Evolutionary conservation across 805 yeast genomes (phyloP).

Genomic region (Cyberlindnera mrakii): DNA sequence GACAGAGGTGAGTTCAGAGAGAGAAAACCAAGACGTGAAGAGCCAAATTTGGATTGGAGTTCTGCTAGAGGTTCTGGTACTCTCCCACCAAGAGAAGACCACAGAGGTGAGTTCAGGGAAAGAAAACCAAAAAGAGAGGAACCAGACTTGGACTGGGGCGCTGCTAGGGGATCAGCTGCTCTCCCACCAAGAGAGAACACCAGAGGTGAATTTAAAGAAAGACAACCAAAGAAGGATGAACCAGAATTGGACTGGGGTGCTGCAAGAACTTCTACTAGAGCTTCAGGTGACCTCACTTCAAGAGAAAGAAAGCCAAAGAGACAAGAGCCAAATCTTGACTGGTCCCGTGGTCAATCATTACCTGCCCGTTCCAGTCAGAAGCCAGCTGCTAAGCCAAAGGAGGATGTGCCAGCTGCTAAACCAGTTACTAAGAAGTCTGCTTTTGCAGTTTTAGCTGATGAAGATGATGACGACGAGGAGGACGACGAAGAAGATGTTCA

Average conservation of each 20-base stretch:
- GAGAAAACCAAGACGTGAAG: conserved; percentile 28
- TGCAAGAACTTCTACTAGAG: conserved; percentile 26
- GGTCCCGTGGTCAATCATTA: conserved; percentile 23
- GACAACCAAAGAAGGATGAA: conserved; percentile 31
- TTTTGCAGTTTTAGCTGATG: conserved; percentile 43
- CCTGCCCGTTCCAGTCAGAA: conserved; percentile 11
- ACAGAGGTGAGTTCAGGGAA: conserved; percentile 20
- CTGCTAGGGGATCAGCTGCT: conserved; percentile 28
- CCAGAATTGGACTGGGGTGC: conserved; percentile 41
- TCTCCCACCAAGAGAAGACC: conserved; percentile 32
- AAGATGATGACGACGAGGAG: conserved; percentile 45
- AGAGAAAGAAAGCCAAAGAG: conserved; percentile 27
- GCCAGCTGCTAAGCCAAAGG: conserved; percentile 7
- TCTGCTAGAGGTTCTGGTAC: conserved; percentile 31
- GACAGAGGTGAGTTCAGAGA: conserved; percentile 27
- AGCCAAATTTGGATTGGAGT: conserved; percentile 40
- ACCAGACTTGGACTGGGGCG: conserved; percentile 57
- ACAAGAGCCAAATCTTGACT: conserved; percentile 34
- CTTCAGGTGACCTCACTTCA: conserved; percentile 21
- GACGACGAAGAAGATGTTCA: conserved; percentile 15
- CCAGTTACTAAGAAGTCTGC: conserved; percentile 37
- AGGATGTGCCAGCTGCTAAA: conserved; percentile 12
- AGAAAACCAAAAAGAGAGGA: conserved; percentile 38
- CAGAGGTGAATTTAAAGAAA: conserved; percentile 23
- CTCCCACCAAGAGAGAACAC: conserved; percentile 22